These are phyloP conservation scores for Myrica gale DNA, from an alignment of 306 rosid species.

Conservation along the genomic window DNA sequence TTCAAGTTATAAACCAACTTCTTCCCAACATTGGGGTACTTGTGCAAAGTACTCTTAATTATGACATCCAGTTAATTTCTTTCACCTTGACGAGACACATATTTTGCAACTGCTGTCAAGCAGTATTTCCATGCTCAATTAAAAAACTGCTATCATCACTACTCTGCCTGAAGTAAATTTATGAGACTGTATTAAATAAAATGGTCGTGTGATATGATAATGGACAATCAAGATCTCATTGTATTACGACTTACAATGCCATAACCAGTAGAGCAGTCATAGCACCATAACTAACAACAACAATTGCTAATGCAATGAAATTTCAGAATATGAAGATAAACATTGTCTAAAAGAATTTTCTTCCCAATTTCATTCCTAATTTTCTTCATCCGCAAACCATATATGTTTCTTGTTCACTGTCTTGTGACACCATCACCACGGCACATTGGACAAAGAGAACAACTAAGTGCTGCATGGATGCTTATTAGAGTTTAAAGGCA, in stretches of 20 bases:
- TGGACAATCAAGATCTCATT: neutral
- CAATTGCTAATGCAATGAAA: neutral
- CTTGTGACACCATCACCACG: neutral
- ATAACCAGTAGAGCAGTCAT: neutral
- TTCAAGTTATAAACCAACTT: conserved; percentile 9
- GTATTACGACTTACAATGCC: neutral
- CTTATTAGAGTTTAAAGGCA: neutral
- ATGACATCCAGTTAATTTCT: neutral
- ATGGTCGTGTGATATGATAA: neutral
- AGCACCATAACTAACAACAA: neutral
- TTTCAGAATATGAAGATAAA: neutral
- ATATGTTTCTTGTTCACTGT: conserved; percentile 21
- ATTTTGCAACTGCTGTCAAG: neutral
- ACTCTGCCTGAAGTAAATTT: neutral
- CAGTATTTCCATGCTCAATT: neutral
- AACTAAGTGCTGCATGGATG: neutral
- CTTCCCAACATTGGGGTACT: neutral
- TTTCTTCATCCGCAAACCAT: conserved; percentile 3
- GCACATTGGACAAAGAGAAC: neutral
- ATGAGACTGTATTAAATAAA: neutral
- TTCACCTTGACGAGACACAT: neutral
- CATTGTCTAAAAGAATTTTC: neutral
- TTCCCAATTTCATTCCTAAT: neutral
- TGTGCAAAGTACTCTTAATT: neutral
- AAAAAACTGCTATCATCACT: neutral